These are phyloP conservation scores for Saccharomycopsis javanensis DNA, from an alignment of 805 yeast species.

Conservation along the genomic window DNA sequence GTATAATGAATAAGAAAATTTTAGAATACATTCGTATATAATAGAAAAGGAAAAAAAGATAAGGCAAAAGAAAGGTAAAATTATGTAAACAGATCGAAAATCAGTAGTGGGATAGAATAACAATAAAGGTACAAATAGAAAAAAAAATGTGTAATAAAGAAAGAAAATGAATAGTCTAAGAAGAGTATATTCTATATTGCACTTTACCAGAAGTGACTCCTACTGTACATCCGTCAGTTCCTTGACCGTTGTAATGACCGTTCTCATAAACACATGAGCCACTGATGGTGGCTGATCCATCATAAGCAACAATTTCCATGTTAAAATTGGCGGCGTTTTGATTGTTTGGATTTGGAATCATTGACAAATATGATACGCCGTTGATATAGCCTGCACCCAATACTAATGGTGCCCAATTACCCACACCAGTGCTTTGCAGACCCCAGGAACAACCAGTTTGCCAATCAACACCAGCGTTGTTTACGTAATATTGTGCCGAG, in stretches of 20 bases:
- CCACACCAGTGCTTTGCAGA: slow-evolving; percentile 43
- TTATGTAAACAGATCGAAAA: too few relatives aligned
- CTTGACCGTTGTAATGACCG: slow-evolving; percentile 61
- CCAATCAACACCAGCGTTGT: slow-evolving; percentile 63
- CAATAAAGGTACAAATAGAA: background rate
- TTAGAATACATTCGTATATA: too few relatives aligned
- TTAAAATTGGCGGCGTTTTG: slow-evolving; percentile 55
- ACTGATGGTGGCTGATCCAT: slow-evolving; percentile 46
- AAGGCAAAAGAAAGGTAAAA: too few relatives aligned
- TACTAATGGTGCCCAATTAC: slow-evolving; percentile 81
- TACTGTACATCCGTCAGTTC: slow-evolving; percentile 86
- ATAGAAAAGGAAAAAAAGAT: too few relatives aligned
- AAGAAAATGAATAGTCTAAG: background rate
- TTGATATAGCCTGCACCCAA: slow-evolving; percentile 82
- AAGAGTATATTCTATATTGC: slow-evolving; percentile 34
- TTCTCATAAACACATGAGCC: slow-evolving; percentile 77
- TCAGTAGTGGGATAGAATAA: background rate
- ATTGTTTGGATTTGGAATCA: slow-evolving; percentile 94
- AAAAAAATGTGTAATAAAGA: background rate
- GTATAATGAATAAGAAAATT: too few relatives aligned
- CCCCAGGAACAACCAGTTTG: slow-evolving; percentile 73
- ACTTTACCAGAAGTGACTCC: slow-evolving; percentile 80
- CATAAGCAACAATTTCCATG: slow-evolving; percentile 68
- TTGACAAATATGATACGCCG: slow-evolving; percentile 67
- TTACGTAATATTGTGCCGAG: slow-evolving; percentile 66